Percentiles rank a stretch among this genome's conserved stretches.
Evolutionary conservation across 2,329 filamentous ascomycete genomes (phyloP).

Genomic region (Rutstroemia sp.): DNA sequence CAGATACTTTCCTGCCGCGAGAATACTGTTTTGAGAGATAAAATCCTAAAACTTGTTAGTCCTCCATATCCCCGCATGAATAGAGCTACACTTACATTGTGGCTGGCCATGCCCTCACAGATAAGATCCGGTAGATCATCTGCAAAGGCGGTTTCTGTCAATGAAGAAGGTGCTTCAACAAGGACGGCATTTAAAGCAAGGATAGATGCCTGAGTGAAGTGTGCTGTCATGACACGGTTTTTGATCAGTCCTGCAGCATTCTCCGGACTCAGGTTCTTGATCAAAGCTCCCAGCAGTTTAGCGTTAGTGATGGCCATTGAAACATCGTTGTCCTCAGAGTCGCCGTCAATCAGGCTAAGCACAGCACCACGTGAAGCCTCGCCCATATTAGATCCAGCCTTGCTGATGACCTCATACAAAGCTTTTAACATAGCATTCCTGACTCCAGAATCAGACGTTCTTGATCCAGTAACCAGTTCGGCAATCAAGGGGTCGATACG

Average conservation of each 20-base stretch:
- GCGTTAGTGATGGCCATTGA: conserved; percentile 85
- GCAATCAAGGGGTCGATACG: conserved; percentile 88
- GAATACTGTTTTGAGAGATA: conserved; percentile 79
- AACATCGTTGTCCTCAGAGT: conserved; percentile 66
- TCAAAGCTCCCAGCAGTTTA: conserved; percentile 78
- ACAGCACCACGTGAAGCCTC: conserved; percentile 83
- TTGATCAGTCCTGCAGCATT: conserved; percentile 53
- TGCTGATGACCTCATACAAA: conserved; percentile 91
- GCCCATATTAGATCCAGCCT: conserved; percentile 91
- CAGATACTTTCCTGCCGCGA: conserved; percentile 87
- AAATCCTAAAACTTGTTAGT: conserved; percentile 50
- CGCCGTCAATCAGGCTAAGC: conserved; percentile 78
- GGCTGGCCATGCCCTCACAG: conserved; percentile 69
- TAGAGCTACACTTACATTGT: conserved; percentile 53
- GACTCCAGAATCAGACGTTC: conserved; percentile 80
- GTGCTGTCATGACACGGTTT: conserved; percentile 69
- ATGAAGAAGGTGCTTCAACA: conserved; percentile 64
- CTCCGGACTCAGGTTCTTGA: conserved; percentile 75
- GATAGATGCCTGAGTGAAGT: conserved; percentile 71
- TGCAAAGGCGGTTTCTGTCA: conserved; percentile 58
- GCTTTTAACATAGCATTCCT: conserved; percentile 96
- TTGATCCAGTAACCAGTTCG: conserved; percentile 92
- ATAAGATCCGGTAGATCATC: conserved; percentile 74
- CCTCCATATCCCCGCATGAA: not conserved
- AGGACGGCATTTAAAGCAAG: conserved; percentile 85